Conservation (phyloP, 2,329 filamentous ascomycete genomes). For the Epichloe sp. region DNA sequence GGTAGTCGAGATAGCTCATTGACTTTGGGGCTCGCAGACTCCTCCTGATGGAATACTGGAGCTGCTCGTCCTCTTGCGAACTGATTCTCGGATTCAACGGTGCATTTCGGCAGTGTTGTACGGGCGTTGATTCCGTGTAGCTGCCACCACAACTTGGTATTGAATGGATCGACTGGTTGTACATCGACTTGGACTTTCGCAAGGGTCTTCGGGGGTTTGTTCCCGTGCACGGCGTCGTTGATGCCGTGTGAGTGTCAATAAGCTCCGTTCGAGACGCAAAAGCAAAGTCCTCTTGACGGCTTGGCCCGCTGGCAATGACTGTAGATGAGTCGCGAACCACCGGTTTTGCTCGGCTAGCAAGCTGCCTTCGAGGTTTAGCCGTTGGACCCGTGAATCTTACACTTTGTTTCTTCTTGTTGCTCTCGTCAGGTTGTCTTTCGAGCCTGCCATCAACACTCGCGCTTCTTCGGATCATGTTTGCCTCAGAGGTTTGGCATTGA, state of each 20-base stretch:
- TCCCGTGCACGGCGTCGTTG: slow-evolving; percentile 13
- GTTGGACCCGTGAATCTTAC: slow-evolving; percentile 37
- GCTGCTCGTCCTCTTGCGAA: slow-evolving; percentile 18
- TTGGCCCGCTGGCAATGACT: not conserved
- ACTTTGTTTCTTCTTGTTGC: slow-evolving; percentile 30
- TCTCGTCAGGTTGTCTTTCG: slow-evolving; percentile 7
- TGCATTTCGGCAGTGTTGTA: slow-evolving; percentile 5
- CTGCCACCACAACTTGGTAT: slow-evolving; percentile 3
- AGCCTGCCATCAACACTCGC: slow-evolving; percentile 11
- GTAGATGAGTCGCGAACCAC: not conserved
- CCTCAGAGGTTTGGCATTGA: slow-evolving; percentile 13
- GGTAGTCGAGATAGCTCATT: slow-evolving; percentile 34
- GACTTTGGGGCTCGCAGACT: slow-evolving; percentile 36
- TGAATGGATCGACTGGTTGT: slow-evolving; percentile 20
- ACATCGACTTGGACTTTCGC: slow-evolving; percentile 44
- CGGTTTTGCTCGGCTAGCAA: slow-evolving; percentile 17
- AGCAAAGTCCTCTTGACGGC: not conserved
- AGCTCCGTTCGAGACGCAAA: not conserved
- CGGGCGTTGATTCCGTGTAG: slow-evolving; percentile 2
- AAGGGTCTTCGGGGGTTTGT: slow-evolving; percentile 36
- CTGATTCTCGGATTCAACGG: not conserved
- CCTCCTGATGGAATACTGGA: slow-evolving; percentile 4
- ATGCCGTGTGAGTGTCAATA: not conserved
- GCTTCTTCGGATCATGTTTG: slow-evolving; percentile 9
- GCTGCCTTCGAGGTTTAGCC: slow-evolving; percentile 14